Conservation (phyloP, 1,139 yeast species). For the Zygoascus sp. region DNA sequence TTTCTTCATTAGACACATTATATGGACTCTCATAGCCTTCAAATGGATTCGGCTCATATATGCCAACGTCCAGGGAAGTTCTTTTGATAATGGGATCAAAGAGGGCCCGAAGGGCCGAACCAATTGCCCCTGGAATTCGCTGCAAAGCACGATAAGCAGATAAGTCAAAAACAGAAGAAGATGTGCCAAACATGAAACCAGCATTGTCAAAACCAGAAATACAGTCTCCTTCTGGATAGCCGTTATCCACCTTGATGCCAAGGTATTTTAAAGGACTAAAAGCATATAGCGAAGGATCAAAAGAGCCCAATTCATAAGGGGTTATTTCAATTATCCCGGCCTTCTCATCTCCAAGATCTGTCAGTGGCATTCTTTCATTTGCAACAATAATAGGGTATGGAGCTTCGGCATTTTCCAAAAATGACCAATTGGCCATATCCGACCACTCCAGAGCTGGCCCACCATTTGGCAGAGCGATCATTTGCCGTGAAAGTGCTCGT, state of each 20-base stretch:
- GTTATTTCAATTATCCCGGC: conserved; percentile 74
- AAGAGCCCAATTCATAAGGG: conserved; percentile 81
- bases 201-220: conserved; percentile 69
- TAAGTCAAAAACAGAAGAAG: conserved; percentile 68
- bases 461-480: conserved; percentile 48
- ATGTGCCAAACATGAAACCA: conserved; percentile 71
- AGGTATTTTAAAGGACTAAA: conserved; percentile 66
- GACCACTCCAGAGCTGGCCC: conserved; percentile 67
- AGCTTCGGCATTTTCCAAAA: conserved; percentile 55
- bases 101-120: conserved; percentile 34
- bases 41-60: conserved; percentile 71
- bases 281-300: conserved; percentile 72
- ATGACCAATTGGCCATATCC: conserved; percentile 47
- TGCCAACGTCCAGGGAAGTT: conserved; percentile 55
- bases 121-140: conserved; percentile 9
- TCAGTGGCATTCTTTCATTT: conserved; percentile 67
- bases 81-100: conserved; percentile 16
- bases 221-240: conserved; percentile 43
- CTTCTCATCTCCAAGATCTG: conserved; percentile 49
- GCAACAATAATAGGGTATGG: conserved; percentile 82
- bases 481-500: conserved; percentile 66
- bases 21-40: conserved; percentile 24
- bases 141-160: conserved; percentile 10
- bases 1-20: conserved; percentile 10
- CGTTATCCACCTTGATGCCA: conserved; percentile 63